Conservation (phyloP, 495 filamentous ascomycete genomes). For the Trichocladium uniseriatum region DNA sequence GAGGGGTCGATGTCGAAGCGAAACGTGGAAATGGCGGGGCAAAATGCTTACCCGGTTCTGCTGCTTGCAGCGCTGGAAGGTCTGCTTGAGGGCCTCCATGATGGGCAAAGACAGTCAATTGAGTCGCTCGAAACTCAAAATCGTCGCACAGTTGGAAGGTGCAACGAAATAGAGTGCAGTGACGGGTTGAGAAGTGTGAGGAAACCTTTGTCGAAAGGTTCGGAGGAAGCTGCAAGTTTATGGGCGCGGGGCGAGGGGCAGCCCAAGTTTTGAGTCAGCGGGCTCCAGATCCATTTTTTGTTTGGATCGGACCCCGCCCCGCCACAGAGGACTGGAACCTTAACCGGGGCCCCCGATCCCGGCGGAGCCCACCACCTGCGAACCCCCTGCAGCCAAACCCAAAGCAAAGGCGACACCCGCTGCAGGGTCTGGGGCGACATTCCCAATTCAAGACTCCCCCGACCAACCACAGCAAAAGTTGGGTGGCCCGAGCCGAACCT, state of each 20-base stretch:
- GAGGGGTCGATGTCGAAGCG: no score
- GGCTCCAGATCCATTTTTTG: neutral
- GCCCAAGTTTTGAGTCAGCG: conserved; percentile 4
- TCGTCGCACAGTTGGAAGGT: neutral
- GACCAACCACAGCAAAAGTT: no score
- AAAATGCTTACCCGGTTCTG: conserved; percentile 49
- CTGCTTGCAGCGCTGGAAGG: conserved; percentile 81
- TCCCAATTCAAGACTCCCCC: no score
- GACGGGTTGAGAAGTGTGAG: neutral
- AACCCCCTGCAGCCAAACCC: no score
- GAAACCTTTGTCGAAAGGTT: neutral
- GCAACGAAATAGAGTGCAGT: neutral
- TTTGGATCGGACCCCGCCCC: conserved; percentile 1
- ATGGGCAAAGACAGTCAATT: conserved; percentile 12
- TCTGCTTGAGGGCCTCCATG: conserved; percentile 73
- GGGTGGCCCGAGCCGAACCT: no score
- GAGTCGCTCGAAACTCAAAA: neutral
- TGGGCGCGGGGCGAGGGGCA: conserved; percentile 2
- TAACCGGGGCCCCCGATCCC: neutral
- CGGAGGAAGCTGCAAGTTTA: neutral
- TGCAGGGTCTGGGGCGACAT: no score
- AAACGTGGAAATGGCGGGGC: conserved; percentile 26
- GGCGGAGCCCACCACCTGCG: neutral
- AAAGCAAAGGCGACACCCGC: no score
- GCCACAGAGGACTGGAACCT: neutral